Evolutionary conservation across 305 asterid genomes (phyloP), one percentile per base, ranked within the genome.

Genomic region (Solanum hybrid): DNA sequence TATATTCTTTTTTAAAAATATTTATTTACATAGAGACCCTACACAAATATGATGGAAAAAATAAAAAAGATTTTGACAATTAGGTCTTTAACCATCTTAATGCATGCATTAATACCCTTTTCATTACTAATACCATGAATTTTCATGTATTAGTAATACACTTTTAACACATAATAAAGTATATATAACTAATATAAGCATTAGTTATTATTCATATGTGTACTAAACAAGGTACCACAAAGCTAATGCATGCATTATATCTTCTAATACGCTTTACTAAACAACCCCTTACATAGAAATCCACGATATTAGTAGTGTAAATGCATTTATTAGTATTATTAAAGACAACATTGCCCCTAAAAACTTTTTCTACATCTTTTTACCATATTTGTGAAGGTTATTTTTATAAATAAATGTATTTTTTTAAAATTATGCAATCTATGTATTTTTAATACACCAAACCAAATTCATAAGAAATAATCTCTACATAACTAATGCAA

Each of bases 1-100:
- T 1, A 61, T 61, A 61, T 7, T 7, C 1, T 17, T 2, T 57
- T 61, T 0, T 0, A 0, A 57, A 61, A 20, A 7, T 61, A 20
- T 20, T 57, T 61, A 61, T 57, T 57, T 15, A 51, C 68, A 20
- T 17, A 61, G 72, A 61, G 1, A 61, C 72, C 72, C 72, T 20
- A 61, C 26, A 61, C 72, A 61, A 61, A 61, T 61, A 61, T 61
- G 12, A 20, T 8, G 26, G 10, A 61, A 51, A 61, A 1, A 61
- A 45, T 12, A 41, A 61, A 57, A 7, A 61, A 3, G 5, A 7
- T 20, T 61, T 61, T 61, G 72, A 61, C 5, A 20, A 3, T 20
- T 20, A 20, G 11, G 5, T 61, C 72, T 61, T 61, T 61, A 61
- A 61, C 26, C 72, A 20, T 61, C 5, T 61, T 61, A 61, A 61